Evolutionary conservation across 306 rosid genomes (phyloP).

Genomic region (Inga oerstediana): DNA sequence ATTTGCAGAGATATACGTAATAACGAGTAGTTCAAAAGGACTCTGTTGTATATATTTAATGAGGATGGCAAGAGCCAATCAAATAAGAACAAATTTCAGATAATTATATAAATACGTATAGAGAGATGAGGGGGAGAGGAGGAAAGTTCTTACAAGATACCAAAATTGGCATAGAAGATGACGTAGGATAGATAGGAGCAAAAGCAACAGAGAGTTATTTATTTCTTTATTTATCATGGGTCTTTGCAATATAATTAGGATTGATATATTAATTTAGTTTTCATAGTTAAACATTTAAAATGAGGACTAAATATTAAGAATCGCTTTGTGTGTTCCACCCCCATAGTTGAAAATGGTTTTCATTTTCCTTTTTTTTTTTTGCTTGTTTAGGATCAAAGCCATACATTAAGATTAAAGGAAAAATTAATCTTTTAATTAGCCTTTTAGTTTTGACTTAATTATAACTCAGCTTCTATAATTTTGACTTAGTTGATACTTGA

Average conservation of each 20-base stretch:
- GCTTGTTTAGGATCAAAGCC: no score
- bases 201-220: neutral
- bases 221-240: neutral
- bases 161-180: neutral
- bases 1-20: neutral
- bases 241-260: neutral
- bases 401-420: no score
- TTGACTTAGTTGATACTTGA: no score
- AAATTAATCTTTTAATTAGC: no score
- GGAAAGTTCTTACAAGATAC: neutral
- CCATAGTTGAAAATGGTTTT: no score
- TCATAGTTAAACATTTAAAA: neutral
- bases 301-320: neutral
- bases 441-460: no score
- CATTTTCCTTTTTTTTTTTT: no score
- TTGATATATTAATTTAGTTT: no score
- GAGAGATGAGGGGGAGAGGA: neutral
- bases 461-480: no score
- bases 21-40: neutral
- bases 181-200: neutral
- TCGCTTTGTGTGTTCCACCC: neutral
- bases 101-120: neutral
- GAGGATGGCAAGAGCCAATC: neutral
- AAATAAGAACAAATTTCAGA: neutral
- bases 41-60: neutral